A percentile compares a stretch with the other conserved stretches of the same genome.
Evolutionary conservation across 805 yeast genomes (phyloP).

Genomic region (Nakazawaea holstii): DNA sequence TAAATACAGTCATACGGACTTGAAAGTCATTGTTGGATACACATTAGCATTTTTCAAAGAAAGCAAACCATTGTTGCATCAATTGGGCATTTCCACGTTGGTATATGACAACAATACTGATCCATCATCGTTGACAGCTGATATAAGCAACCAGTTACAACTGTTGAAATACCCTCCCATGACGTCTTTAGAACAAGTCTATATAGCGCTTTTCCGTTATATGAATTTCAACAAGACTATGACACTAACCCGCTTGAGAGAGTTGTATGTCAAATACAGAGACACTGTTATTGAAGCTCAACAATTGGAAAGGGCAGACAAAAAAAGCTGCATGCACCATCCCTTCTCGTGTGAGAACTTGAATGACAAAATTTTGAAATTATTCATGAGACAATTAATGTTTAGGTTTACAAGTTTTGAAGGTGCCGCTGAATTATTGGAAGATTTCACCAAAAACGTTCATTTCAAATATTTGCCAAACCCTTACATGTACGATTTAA

Average conservation of each 20-base stretch:
- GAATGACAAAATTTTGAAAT: conserved; percentile 5
- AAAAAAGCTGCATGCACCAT: background rate
- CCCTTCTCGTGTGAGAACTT: conserved; percentile 4
- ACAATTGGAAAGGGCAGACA: background rate
- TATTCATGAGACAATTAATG: conserved; percentile 10
- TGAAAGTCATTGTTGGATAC: conserved; percentile 9
- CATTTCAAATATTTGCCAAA: background rate
- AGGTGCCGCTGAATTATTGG: conserved; percentile 7
- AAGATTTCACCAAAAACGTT: background rate
- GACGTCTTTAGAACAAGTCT: conserved; percentile 3
- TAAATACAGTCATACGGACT: background rate
- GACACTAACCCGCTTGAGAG: background rate
- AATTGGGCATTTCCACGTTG: background rate
- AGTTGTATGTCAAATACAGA: conserved; percentile 4
- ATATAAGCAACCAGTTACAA: background rate
- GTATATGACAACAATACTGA: background rate
- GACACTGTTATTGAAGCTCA: conserved; percentile 1
- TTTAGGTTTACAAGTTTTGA: conserved; percentile 5
- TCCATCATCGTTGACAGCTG: background rate
- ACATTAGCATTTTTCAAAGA: background rate
- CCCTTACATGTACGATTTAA: conserved; percentile 3
- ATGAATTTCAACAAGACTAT: conserved; percentile 4
- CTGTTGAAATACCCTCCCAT: conserved; percentile 6
- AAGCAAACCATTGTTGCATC: background rate
- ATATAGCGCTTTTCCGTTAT: conserved; percentile 5